Evolutionary conservation across 495 filamentous ascomycete species (phyloP).

Genomic region (Xylaria castorea): DNA sequence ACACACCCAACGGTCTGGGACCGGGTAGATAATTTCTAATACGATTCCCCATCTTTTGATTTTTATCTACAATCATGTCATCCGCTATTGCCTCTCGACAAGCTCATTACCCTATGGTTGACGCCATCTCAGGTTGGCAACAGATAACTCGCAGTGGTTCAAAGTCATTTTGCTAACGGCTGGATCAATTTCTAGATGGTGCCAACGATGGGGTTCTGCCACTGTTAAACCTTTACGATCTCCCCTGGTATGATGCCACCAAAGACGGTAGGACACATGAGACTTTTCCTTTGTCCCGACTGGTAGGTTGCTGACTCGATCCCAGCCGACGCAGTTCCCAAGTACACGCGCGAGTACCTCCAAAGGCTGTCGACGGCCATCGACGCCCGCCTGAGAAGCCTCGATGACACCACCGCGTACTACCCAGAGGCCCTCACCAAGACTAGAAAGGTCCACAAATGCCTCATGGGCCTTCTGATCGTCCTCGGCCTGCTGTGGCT

Average conservation of each 20-base stretch:
- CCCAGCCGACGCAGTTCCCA: constrained; percentile 6
- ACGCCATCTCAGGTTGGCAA: not conserved
- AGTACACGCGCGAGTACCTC: constrained; percentile 25
- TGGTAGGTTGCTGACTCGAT: not conserved
- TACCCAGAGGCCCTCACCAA: not conserved
- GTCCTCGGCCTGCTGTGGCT: not conserved
- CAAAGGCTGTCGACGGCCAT: not conserved
- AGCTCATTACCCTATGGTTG: not conserved
- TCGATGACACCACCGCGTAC: not conserved
- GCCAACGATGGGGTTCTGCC: not conserved
- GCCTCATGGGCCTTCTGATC: not conserved
- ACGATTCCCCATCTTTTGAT: not conserved
- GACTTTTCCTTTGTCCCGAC: no score
- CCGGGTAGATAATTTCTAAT: not conserved
- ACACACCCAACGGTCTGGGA: not conserved
- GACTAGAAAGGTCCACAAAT: not conserved
- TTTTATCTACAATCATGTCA: not conserved
- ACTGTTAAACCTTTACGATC: not conserved
- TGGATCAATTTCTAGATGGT: not conserved
- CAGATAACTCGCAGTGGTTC: no score
- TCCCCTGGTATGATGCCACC: not conserved
- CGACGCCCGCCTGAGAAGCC: not conserved
- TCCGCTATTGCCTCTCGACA: not conserved
- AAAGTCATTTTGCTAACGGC: not conserved
- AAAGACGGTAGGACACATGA: not conserved